These are phyloP conservation scores for Silene latifolia DNA, from an alignment of 148 eudicot genomes.

Conservation along the genomic window DNA sequence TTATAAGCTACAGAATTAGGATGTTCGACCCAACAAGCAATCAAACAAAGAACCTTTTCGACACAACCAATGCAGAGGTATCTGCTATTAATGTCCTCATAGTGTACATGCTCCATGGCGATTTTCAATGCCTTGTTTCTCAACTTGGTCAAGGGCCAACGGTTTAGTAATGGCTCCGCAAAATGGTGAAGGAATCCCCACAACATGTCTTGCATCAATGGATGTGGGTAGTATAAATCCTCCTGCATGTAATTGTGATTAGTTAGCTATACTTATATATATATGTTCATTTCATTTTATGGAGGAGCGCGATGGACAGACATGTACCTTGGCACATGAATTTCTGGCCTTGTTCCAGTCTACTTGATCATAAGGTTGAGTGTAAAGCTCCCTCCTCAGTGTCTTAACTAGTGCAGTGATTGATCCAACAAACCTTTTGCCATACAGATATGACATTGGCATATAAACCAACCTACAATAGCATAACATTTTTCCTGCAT, in stretches of 20 bases:
- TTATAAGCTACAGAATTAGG: slow-evolving; percentile 56
- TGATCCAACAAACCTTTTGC: slow-evolving; percentile 57
- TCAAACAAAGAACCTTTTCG: slow-evolving; percentile 52
- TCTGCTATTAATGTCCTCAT: slow-evolving; percentile 31
- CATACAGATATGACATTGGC: slow-evolving; percentile 73
- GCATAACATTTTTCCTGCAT: slow-evolving; percentile 57
- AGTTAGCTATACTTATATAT: background rate
- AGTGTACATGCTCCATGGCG: no score
- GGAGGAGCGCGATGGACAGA: no score
- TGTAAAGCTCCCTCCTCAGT: slow-evolving; percentile 45
- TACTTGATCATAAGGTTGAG: slow-evolving; percentile 37
- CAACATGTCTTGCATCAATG: slow-evolving; percentile 40
- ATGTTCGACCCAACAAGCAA: slow-evolving; percentile 77
- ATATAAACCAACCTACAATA: slow-evolving; percentile 62
- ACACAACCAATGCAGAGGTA: slow-evolving; percentile 49
- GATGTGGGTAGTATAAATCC: slow-evolving; percentile 49
- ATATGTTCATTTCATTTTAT: no score
- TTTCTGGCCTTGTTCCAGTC: slow-evolving; percentile 56
- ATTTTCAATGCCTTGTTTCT: slow-evolving; percentile 38
- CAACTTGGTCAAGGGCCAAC: slow-evolving; percentile 41
- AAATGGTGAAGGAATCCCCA: slow-evolving; percentile 48
- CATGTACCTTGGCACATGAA: slow-evolving; percentile 50
- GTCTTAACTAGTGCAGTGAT: slow-evolving; percentile 38
- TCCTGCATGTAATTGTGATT: slow-evolving; percentile 27
- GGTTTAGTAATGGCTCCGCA: slow-evolving; percentile 36